Conservation (phyloP, 345 rosid genomes). For the Eucalyptus cloeziana region DNA sequence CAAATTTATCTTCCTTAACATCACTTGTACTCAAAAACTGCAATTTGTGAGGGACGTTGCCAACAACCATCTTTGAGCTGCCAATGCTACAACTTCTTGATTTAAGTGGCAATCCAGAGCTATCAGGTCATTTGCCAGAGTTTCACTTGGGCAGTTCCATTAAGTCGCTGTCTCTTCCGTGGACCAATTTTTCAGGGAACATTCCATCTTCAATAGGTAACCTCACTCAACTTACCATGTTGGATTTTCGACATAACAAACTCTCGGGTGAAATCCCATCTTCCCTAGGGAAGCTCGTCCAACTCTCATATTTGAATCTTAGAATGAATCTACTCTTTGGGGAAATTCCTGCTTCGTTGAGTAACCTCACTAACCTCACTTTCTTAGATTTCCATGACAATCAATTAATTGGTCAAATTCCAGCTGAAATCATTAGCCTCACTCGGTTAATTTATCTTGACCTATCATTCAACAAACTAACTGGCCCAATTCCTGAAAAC, state of each 20-base stretch:
- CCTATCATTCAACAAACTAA: background rate
- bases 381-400: background rate
- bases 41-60: background rate
- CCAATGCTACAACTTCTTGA: background rate
- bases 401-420: background rate
- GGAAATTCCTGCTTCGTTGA: background rate
- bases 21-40: background rate
- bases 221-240: background rate
- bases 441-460: background rate
- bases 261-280: background rate
- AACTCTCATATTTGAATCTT: background rate
- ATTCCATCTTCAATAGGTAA: background rate
- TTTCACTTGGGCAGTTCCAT: background rate
- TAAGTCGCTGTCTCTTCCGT: background rate
- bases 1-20: background rate
- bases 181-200: background rate
- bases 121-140: background rate
- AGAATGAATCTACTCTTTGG: background rate
- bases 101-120: fast-evolving
- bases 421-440: background rate
- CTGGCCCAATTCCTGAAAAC: constrained; percentile 1
- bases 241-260: fast-evolving
- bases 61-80: background rate
- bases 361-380: background rate
- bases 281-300: background rate